Evolutionary conservation across 495 filamentous ascomycete genomes (phyloP), one percentile per base, ranked within the genome.

Genomic region (Collariella sp.): DNA sequence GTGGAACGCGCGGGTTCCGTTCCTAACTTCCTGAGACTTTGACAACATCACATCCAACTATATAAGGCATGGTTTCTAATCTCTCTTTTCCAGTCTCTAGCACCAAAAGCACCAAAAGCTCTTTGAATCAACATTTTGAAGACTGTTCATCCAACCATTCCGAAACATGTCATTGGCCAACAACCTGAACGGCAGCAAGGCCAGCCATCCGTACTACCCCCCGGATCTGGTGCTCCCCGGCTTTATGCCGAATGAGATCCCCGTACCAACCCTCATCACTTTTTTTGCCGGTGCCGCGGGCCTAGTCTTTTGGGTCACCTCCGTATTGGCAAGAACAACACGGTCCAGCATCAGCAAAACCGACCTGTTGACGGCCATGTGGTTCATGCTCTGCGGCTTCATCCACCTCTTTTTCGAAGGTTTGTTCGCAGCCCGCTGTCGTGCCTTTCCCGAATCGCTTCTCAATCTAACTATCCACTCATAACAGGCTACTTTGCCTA

Each of bases 401-500:
- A 81, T 83, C 52, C 79, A 82, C 65, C 34, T 79, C 40, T 76
- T 79, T 62, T 80, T 83, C 54, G 79, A 83, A 66, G 74, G 72
- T 55, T 10, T 19, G 35, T 39, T 15, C 31, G 35, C 34, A 7
- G n/a, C n/a, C n/a, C n/a, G n/a, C n/a, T n/a, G n/a, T n/a, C n/a
- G n/a, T n/a, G n/a, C n/a, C n/a, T n/a, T n/a, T n/a, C n/a, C n/a
- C n/a, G n/a, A n/a, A n/a, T n/a, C n/a, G n/a, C n/a, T n/a, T n/a
- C n/a, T n/a, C n/a, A n/a, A n/a, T n/a, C n/a, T n/a, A n/a, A n/a
- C n/a, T n/a, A n/a, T n/a, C n/a, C n/a, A 43, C 19, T 5, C 1
- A 36, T 10, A 29, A 10, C 23, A 50, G 47, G 34, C 5, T 82
- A 82, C 63, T 81, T 75, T 58, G 75, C 69, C 15, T 60, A 62